Percentiles rank a stretch among this genome's conserved stretches.
These are phyloP conservation scores for Thermothielavioides terrestris DNA, from an alignment of 495 filamentous ascomycete species.

Conservation along the genomic window DNA sequence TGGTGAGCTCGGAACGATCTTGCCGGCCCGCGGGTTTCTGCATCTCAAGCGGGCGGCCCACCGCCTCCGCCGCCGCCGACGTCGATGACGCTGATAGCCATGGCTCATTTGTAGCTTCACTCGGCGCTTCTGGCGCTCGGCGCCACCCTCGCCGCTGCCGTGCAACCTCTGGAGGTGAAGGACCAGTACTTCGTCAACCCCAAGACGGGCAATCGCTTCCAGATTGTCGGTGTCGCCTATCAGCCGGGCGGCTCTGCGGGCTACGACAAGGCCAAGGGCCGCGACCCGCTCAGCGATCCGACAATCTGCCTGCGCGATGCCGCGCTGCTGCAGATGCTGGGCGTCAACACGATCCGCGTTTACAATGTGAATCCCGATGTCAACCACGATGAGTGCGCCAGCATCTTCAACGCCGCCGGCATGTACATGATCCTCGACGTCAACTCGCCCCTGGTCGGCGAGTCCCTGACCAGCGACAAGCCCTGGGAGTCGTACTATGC, in stretches of 20 bases:
- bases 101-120: conserved; percentile 24
- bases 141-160: conserved; percentile 52
- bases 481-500: conserved; percentile 66
- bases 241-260: conserved; percentile 84
- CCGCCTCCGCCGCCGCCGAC: too few species aligned
- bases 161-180: conserved; percentile 62
- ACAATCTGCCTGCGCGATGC: conserved; percentile 81
- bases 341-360: conserved; percentile 81
- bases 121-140: conserved; percentile 38
- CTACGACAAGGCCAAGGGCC: conserved; percentile 51
- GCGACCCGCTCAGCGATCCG: conserved; percentile 69
- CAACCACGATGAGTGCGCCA: conserved; percentile 83
- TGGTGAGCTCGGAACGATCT: too few species aligned
- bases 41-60: too few species aligned
- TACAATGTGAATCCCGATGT: conserved; percentile 82
- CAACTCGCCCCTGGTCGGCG: conserved; percentile 76
- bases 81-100: conserved; percentile 1
- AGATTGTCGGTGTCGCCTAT: conserved; percentile 88
- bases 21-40: too few species aligned
- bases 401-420: conserved; percentile 73
- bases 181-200: conserved; percentile 79
- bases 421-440: conserved; percentile 70
- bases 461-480: conserved; percentile 62
- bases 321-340: conserved; percentile 78
- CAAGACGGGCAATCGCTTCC: conserved; percentile 68